phyloP scores from a whole-genome alignment of 345 rosid genomes.

The Boechera divaricarpa region DNA sequence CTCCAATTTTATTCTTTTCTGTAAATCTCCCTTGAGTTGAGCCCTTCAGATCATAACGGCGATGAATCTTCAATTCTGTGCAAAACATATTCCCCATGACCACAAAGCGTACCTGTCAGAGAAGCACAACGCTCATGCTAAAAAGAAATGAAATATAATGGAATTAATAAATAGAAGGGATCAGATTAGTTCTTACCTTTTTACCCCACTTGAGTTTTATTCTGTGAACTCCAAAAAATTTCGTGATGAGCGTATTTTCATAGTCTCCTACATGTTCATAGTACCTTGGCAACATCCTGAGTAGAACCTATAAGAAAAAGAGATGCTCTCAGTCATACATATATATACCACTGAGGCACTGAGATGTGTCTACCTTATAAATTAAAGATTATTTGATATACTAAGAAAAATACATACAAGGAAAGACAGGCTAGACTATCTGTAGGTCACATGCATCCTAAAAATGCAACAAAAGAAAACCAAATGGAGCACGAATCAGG shows the following conservation, averaged over 20 bases:
- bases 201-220: constrained; percentile 74
- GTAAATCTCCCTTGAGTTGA: constrained; percentile 86
- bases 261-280: constrained; percentile 69
- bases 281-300: constrained; percentile 84
- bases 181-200: constrained; percentile 60
- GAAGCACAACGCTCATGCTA: constrained; percentile 37
- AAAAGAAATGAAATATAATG: constrained; percentile 23
- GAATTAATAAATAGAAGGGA: background rate
- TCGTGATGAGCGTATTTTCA: constrained; percentile 95
- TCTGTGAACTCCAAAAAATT: constrained; percentile 88
- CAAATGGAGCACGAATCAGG: constrained; percentile 25
- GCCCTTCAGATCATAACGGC: constrained; percentile 93
- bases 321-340: constrained; percentile 24
- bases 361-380: constrained; percentile 7
- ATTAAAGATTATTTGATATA: background rate
- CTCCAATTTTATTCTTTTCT: constrained; percentile 63
- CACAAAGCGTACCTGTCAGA: constrained; percentile 88
- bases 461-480: background rate
- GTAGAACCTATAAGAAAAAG: constrained; percentile 62
- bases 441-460: constrained; percentile 27
- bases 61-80: constrained; percentile 91
- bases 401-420: constrained; percentile 11
- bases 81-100: constrained; percentile 99
- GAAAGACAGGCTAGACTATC: constrained; percentile 17
- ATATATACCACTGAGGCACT: background rate